Evolutionary conservation across 176 grass and related monocot genomes (phyloP), one percentile per base, ranked within the genome.

Genomic region (Aegilops tauschii): DNA sequence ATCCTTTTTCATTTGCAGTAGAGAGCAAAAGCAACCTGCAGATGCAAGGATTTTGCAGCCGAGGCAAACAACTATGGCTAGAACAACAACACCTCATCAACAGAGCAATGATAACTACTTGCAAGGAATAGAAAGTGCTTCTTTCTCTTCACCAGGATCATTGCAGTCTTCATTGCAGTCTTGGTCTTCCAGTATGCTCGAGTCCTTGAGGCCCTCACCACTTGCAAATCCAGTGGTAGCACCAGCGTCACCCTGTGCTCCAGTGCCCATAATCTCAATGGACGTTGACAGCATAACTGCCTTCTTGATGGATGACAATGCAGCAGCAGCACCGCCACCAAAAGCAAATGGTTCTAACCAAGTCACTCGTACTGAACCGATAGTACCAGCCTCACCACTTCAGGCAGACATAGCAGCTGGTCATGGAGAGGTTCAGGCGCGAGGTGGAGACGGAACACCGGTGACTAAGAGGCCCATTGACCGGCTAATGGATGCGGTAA

Each of bases 121-220:
- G 31, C 23, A 31, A 54, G 81, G 80, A 83, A 50, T 27, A 32
- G 13, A 1, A 63, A 71, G 64, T 16, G 56, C 86, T 62, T 64
- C 30, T 35, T 56, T 59, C 20, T 59, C 56, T 11, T 72, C 81
- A 8, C 76, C 4, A 17, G 17, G 21, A 65, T 29, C 54, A 44
- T 17, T 40, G 42, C 76, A 88, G 17, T 83, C 65, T 63, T 28
- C 54, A 58, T 16, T 40, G 31, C 66, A 88, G 17, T 83, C 65
- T 63, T 84, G 34, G 14, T 25, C 81, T n/a, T 17, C 9, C 29
- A 70, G 76, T 70, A 69, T 23, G 20, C 28, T 47, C 45, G 49
- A 78, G 14, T 6, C 29, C 63, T 14, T n/a, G 49, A 70, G 35
- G 16, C 63, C 20, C 1, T 78, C 37, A 82, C 47, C 34, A 6